These are phyloP conservation scores for Fraxinus angustifolia DNA, from an alignment of 305 asterid genomes.

Conservation along the genomic window DNA sequence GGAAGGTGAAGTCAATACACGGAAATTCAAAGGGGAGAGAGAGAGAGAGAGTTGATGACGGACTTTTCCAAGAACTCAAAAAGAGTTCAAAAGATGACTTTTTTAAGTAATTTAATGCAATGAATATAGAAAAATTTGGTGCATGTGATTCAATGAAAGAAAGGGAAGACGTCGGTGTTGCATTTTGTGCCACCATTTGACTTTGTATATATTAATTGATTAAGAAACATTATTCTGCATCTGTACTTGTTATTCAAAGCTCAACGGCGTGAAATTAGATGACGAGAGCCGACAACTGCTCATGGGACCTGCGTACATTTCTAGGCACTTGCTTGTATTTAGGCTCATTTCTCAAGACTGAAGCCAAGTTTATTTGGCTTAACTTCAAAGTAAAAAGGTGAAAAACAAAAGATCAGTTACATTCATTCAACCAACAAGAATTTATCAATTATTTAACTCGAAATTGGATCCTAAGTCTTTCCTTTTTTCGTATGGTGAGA, in stretches of 20 bases:
- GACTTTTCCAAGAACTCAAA: conserved; percentile 37
- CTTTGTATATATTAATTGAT: conserved; percentile 14
- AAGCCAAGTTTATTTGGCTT: not conserved
- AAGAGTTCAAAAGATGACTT: conserved; percentile 22
- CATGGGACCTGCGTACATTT: not conserved
- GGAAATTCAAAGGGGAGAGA: conserved; percentile 27
- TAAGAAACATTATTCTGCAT: not conserved
- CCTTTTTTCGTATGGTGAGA: not conserved
- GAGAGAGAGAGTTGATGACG: conserved; percentile 1
- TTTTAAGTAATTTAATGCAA: not conserved
- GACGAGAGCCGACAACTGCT: conserved; percentile 21
- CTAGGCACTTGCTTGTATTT: conserved; percentile 9
- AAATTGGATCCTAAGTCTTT: not conserved
- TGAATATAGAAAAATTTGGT: conserved; percentile 9
- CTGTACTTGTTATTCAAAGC: conserved; percentile 2
- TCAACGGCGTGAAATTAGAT: conserved; percentile 5
- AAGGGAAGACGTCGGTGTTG: conserved; percentile 31
- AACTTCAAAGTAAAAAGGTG: not conserved
- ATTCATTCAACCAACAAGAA: not conserved
- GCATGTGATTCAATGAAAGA: conserved; percentile 14
- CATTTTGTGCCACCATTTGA: conserved; percentile 25
- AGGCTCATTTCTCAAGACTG: not conserved
- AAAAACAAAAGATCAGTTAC: not conserved
- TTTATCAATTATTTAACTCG: not conserved
- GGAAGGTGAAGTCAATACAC: conserved; percentile 34